Evolutionary conservation across 2,329 filamentous ascomycete genomes (phyloP).

Genomic region (Domatiomyces catenatus): DNA sequence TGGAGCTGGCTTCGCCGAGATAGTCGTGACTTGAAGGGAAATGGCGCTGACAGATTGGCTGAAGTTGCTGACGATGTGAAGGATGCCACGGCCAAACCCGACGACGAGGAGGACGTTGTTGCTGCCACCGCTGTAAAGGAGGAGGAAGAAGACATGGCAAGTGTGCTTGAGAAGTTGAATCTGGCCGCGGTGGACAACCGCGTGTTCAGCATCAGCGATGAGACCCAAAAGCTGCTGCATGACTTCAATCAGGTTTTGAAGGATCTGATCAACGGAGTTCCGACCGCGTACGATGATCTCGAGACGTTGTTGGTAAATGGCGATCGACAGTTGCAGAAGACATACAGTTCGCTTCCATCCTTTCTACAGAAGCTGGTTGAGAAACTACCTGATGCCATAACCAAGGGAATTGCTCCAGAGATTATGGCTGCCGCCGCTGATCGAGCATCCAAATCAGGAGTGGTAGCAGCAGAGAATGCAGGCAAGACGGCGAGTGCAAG

Average conservation of each 20-base stretch:
- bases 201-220: slow-evolving; percentile 67
- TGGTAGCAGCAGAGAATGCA: slow-evolving; percentile 19
- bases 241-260: slow-evolving; percentile 83
- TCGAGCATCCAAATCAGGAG: slow-evolving; percentile 43
- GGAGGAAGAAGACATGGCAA: slow-evolving; percentile 58
- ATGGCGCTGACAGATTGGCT: slow-evolving; percentile 18
- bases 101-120: slow-evolving; percentile 25
- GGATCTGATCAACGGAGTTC: slow-evolving; percentile 80
- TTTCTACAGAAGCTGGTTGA: slow-evolving; percentile 78
- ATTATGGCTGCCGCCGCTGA: slow-evolving; percentile 64
- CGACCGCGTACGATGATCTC: slow-evolving; percentile 87
- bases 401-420: slow-evolving; percentile 60
- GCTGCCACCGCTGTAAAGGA: slow-evolving; percentile 32
- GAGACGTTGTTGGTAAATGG: slow-evolving; percentile 48
- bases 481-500: slow-evolving; percentile 35
- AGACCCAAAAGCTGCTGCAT: slow-evolving; percentile 65
- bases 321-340: slow-evolving; percentile 48
- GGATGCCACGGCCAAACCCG: slow-evolving; percentile 17
- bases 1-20: slow-evolving; percentile 28
- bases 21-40: slow-evolving; percentile 19
- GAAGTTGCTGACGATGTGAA: slow-evolving; percentile 20
- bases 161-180: slow-evolving; percentile 70
- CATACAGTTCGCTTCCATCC: slow-evolving; percentile 53
- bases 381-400: slow-evolving; percentile 68
- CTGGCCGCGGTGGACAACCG: slow-evolving; percentile 71